These are phyloP conservation scores for Barbatosphaeria neglecta DNA, from an alignment of 495 filamentous ascomycete species.

Conservation along the genomic window DNA sequence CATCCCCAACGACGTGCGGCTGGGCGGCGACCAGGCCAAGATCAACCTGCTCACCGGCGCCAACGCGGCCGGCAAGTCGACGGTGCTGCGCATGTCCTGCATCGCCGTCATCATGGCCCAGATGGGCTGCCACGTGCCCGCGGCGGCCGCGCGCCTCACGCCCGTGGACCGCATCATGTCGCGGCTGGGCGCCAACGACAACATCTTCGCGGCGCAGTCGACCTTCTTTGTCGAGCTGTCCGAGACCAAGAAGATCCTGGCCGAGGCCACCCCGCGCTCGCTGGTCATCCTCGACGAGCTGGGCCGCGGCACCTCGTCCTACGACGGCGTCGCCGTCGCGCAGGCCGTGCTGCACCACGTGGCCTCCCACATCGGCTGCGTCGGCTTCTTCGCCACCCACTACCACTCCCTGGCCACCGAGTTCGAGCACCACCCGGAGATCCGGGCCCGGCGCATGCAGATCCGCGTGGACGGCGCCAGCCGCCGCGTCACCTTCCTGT, in stretches of 20 bases:
- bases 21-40: slow-evolving; percentile 70
- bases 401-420: slow-evolving; percentile 90
- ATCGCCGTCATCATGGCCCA: slow-evolving; percentile 98
- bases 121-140: slow-evolving; percentile 88
- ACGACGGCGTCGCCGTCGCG: slow-evolving; percentile 93
- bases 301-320: slow-evolving; percentile 83
- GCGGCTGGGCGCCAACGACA: slow-evolving; percentile 93
- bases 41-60: slow-evolving; percentile 92
- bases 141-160: slow-evolving; percentile 70
- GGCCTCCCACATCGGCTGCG: slow-evolving; percentile 80
- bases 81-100: slow-evolving; percentile 88
- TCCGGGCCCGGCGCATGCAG: slow-evolving; percentile 76
- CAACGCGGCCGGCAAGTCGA: slow-evolving; percentile 97
- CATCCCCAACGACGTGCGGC: slow-evolving; percentile 87
- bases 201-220: slow-evolving; percentile 95
- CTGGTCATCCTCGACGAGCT: slow-evolving; percentile 97
- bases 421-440: slow-evolving; percentile 79
- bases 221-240: slow-evolving; percentile 98
- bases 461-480: slow-evolving; percentile 86
- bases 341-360: slow-evolving; percentile 94
- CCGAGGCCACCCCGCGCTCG: slow-evolving; percentile 86
- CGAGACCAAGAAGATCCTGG: slow-evolving; percentile 96
- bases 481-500: slow-evolving; percentile 80
- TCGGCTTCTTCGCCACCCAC: slow-evolving; percentile 97
- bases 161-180: slow-evolving; percentile 98